Base-by-base conservation (phyloP, 2,329 filamentous ascomycete genomes). In the Myriangium duriaei region DNA sequence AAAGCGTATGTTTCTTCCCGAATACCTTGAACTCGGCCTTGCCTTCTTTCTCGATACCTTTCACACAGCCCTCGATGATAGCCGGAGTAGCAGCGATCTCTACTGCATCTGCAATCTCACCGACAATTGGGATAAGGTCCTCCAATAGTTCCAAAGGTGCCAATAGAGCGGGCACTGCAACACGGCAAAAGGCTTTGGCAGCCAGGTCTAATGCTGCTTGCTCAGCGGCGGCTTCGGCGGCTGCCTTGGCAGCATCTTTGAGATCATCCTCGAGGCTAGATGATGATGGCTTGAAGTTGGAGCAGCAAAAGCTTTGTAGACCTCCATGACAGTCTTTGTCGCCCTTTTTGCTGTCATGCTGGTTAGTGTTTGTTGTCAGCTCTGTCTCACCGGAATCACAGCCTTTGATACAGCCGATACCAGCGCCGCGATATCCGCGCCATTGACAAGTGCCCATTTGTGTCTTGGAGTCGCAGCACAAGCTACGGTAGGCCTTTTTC, bases 31-130 rank as follows among this genome's bases (percentile, higher is more conserved):
- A 47, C 19, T 44, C 42, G 4, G 46, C 42, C 33, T 55, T 52
- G 13, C 57, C 55, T 30, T 45, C 51, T 39, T 60, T 59, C 34
- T 50, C 56, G 10, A 59, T 49, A 4, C 47, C 55, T 32, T 60
- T 56, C 17, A 47, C 45, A 29, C 53, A 59, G 5, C 47, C 35
- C 7, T 53, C 29, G 14, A 54, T 52, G 9, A 60, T 40, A 2
- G 52, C 57, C 4, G 51, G 53, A 9, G 51, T 51, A 0, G 53
- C 53, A 10, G 49, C 52, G 13, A 43, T 36, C 4, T 47, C 41
- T 4, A 47, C 43, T 37, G 44, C 32, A 30, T 43, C 42, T 11
- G 36, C 17, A 38, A 47, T 45, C 28, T 45, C 40, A 17, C 45
- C 44, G 15, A 44, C 18, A 16, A 44, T 39, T 7, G 42, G 42